Conservation (phyloP, 75 land plant species). For the Isoetes taiwanensis region DNA sequence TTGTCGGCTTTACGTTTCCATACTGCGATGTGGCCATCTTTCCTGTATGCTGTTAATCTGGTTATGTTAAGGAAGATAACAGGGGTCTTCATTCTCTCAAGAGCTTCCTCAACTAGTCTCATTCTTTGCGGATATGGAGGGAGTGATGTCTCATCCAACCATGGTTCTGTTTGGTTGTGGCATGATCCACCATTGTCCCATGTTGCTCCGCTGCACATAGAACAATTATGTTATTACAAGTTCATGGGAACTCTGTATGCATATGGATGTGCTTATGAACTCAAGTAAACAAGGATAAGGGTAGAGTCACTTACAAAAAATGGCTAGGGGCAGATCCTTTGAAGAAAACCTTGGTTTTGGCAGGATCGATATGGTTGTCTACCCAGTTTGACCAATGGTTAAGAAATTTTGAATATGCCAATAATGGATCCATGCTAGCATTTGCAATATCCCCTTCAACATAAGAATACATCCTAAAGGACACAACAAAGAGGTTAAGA, state of each 20-base stretch:
- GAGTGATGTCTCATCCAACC: constrained; percentile 7
- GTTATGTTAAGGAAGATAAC: constrained; percentile 37
- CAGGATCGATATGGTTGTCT: constrained; percentile 28
- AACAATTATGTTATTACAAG: not conserved
- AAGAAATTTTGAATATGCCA: constrained; percentile 27
- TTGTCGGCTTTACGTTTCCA: constrained; percentile 38
- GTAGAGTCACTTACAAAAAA: constrained; percentile 13
- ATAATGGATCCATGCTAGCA: constrained; percentile 19
- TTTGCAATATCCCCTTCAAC: constrained; percentile 20
- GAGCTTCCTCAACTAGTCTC: constrained; percentile 13
- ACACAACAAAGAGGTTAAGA: constrained; percentile 16
- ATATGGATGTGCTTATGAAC: not conserved
- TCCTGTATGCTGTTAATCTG: constrained; percentile 38
- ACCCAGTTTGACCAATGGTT: constrained; percentile 47
- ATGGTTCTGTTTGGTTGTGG: constrained; percentile 26
- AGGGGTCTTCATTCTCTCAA: constrained; percentile 12
- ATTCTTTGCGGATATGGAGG: constrained; percentile 16
- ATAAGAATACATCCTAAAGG: constrained; percentile 39
- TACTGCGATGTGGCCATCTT: constrained; percentile 41
- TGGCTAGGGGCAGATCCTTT: constrained; percentile 46
- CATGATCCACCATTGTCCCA: constrained; percentile 16
- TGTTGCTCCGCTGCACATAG: constrained; percentile 33
- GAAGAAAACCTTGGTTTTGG: constrained; percentile 34
- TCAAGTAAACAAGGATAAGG: not conserved
- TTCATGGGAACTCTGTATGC: not conserved